These are phyloP conservation scores for Candida methanosorbosa DNA, from an alignment of 805 yeast species.

Conservation along the genomic window DNA sequence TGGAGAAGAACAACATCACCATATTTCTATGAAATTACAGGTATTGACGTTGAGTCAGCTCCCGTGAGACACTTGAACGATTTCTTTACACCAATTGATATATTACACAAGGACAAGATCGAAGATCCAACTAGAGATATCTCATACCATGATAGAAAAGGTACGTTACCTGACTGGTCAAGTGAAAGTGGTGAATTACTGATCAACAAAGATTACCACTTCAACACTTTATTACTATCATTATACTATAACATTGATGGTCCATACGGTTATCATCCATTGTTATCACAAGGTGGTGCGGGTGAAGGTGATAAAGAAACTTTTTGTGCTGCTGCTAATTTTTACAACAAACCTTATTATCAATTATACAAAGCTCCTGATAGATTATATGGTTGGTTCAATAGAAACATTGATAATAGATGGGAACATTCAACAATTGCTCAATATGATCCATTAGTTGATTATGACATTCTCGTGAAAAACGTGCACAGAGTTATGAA, in stretches of 20 bases:
- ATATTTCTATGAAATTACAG: constrained; percentile 32
- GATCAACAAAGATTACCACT: constrained; percentile 49
- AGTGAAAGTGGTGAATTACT: constrained; percentile 62
- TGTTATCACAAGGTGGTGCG: constrained; percentile 49
- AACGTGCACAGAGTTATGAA: constrained; percentile 3
- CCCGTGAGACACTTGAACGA: constrained; percentile 18
- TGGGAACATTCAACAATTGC: constrained; percentile 21
- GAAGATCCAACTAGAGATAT: constrained; percentile 19
- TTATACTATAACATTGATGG: constrained; percentile 61
- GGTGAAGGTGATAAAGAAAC: constrained; percentile 81
- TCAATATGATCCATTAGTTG: constrained; percentile 22
- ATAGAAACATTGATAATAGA: constrained; percentile 7
- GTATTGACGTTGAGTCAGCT: constrained; percentile 21
- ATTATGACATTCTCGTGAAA: constrained; percentile 14
- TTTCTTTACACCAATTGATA: constrained; percentile 12
- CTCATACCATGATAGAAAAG: constrained; percentile 52
- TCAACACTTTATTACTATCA: constrained; percentile 46
- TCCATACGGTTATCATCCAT: constrained; percentile 47
- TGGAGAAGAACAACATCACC: constrained; percentile 70
- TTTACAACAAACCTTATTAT: constrained; percentile 35
- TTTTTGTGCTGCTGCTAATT: constrained; percentile 54
- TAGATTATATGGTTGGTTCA: constrained; percentile 12
- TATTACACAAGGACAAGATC: background rate
- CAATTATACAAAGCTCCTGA: constrained; percentile 32
- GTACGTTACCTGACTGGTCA: constrained; percentile 57